Percentiles rank a stretch among this genome's conserved stretches.
These are phyloP conservation scores for Cordyceps farinosa DNA, from an alignment of 2,329 filamentous ascomycete species.

Conservation along the genomic window DNA sequence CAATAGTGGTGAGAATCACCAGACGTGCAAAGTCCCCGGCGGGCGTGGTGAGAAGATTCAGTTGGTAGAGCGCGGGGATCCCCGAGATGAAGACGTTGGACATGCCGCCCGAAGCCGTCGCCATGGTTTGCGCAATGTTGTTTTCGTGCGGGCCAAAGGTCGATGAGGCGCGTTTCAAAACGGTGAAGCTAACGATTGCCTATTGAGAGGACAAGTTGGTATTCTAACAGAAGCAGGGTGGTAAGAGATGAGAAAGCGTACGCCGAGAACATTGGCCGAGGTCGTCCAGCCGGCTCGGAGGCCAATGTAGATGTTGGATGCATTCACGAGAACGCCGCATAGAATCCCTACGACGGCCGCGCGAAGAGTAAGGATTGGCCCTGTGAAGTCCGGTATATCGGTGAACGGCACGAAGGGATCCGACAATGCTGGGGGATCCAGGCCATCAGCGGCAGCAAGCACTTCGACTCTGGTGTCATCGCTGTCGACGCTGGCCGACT, in stretches of 20 bases:
- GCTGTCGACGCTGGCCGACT: background rate
- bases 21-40: conserved; percentile 12
- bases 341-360: conserved; percentile 1
- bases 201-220: background rate
- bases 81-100: conserved; percentile 18
- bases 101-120: conserved; percentile 17
- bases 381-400: background rate
- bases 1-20: conserved; percentile 6
- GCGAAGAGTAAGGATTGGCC: background rate
- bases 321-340: conserved; percentile 12
- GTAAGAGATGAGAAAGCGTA: background rate
- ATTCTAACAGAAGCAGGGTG: background rate
- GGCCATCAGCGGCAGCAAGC: background rate
- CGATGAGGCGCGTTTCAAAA: background rate
- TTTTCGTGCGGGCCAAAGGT: conserved; percentile 19
- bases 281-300: conserved; percentile 13
- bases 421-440: background rate
- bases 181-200: conserved; percentile 13
- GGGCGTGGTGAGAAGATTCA: conserved; percentile 12
- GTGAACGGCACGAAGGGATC: conserved; percentile 1
- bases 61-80: conserved; percentile 20
- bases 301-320: conserved; percentile 16
- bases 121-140: conserved; percentile 17
- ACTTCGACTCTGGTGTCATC: conserved; percentile 2
- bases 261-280: conserved; percentile 11